Percentiles rank a stretch among this genome's conserved stretches.
Evolutionary conservation across 2,329 filamentous ascomycete genomes (phyloP).

Genomic region (Aspergillus viridinutans): DNA sequence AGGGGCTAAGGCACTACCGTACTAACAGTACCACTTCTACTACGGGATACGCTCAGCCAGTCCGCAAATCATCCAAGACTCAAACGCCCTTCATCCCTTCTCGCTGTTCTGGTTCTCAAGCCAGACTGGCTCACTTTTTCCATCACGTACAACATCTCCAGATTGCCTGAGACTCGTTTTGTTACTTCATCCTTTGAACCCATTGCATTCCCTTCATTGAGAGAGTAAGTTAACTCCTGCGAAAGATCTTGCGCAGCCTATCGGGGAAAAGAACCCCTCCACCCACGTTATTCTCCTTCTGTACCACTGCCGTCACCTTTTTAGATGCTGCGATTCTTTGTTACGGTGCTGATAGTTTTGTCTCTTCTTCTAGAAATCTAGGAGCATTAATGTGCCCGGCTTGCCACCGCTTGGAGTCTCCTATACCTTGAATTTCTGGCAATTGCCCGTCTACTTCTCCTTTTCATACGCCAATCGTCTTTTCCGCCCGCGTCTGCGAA

Average conservation of each 20-base stretch:
- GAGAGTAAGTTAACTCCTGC: slow-evolving; percentile 13
- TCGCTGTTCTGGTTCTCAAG: not conserved
- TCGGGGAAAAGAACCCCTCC: slow-evolving; percentile 17
- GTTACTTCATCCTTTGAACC: not conserved
- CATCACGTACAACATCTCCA: not conserved
- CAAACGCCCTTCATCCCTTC: not conserved
- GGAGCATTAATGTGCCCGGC: not conserved
- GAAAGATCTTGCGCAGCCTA: slow-evolving; percentile 7
- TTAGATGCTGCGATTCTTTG: slow-evolving; percentile 8
- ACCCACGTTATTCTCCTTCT: slow-evolving; percentile 12
- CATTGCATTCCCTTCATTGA: slow-evolving; percentile 6
- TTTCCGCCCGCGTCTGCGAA: not conserved
- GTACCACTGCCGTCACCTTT: slow-evolving; percentile 8
- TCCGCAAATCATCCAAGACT: not conserved
- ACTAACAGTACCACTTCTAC: not conserved
- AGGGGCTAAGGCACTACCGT: not conserved
- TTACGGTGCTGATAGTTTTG: slow-evolving; percentile 10
- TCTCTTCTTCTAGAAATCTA: slow-evolving; percentile 9
- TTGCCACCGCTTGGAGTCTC: not conserved
- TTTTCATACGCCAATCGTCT: not conserved
- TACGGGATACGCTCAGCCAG: not conserved
- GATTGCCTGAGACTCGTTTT: not conserved
- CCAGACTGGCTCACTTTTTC: not conserved
- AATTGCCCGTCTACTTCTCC: not conserved
- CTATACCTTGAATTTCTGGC: not conserved